phyloP scores from a whole-genome alignment of 129 eudicot genomes.

The Tanacetum coccineum region DNA sequence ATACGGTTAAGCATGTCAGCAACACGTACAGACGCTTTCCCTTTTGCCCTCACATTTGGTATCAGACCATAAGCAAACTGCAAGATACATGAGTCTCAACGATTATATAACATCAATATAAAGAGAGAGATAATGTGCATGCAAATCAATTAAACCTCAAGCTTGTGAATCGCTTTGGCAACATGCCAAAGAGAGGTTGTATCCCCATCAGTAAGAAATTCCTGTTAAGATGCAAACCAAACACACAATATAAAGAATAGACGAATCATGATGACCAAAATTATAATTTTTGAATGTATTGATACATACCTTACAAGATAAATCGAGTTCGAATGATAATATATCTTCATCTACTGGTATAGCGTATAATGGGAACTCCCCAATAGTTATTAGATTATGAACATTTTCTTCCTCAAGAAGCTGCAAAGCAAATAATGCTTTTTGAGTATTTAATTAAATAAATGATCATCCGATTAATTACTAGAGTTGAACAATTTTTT shows the following conservation, averaged over 20 bases:
- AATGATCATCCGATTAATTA: not conserved
- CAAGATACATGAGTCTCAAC: conserved; percentile 25
- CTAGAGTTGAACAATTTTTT: not conserved
- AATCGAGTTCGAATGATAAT: conserved; percentile 89
- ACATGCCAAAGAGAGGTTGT: conserved; percentile 92
- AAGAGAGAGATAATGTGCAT: conserved; percentile 12
- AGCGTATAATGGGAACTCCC: conserved; percentile 85
- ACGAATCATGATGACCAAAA: conserved; percentile 4
- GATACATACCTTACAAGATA: conserved; percentile 62
- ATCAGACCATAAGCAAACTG: conserved; percentile 86
- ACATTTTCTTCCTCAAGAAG: conserved; percentile 92
- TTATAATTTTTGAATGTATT: conserved; percentile 9
- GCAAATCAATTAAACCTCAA: conserved; percentile 59
- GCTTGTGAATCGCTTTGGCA: conserved; percentile 96
- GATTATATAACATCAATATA: conserved; percentile 7
- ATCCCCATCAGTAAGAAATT: conserved; percentile 82
- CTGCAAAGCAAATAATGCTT: conserved; percentile 32
- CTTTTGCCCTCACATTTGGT: conserved; percentile 98
- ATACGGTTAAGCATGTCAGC: conserved; percentile 82
- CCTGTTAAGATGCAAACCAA: conserved; percentile 41
- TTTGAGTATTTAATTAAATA: not conserved
- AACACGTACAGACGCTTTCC: conserved; percentile 84
- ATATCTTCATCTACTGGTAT: conserved; percentile 87
- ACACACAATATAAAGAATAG: not conserved
- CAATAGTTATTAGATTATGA: conserved; percentile 74